A percentile compares a stretch with the other conserved stretches of the same genome.
phyloP scores from a whole-genome alignment of 441 rosid species.

The Populus trichocarpa region DNA sequence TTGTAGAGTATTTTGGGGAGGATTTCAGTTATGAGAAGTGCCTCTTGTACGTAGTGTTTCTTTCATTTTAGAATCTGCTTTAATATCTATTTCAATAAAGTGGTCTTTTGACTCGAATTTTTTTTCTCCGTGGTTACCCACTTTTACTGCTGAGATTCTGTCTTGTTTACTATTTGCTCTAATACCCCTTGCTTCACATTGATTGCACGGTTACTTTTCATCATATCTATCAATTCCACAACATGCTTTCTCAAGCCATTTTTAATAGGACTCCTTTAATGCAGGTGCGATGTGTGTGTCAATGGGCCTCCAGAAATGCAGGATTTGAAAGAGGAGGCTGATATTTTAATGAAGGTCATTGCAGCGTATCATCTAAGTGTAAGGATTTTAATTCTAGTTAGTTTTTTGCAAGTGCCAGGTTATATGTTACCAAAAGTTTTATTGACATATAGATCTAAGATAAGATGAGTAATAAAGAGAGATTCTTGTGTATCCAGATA shows the following conservation, averaged over 20 bases:
- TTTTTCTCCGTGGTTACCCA: neutral
- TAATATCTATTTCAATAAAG: neutral
- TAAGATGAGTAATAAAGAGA: neutral
- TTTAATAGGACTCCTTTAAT: constrained; percentile 10
- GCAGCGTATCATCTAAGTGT: constrained; percentile 51
- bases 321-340: constrained; percentile 67
- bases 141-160: neutral
- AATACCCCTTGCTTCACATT: neutral
- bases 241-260: constrained; percentile 1
- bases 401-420: neutral
- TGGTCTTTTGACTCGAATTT: neutral
- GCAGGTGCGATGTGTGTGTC: constrained; percentile 84
- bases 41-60: constrained; percentile 44
- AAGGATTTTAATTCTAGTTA: neutral
- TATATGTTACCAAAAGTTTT: neutral
- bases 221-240: neutral
- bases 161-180: neutral
- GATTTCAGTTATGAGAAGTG: constrained; percentile 59
- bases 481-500: neutral
- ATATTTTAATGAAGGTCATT: constrained; percentile 60
- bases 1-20: constrained; percentile 86
- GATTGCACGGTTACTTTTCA: neutral
- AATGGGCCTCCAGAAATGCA: constrained; percentile 61
- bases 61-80: neutral
- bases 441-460: neutral